phyloP scores from a whole-genome alignment of 352 stramenopile genomes.

The Pythium coloratum region DNA sequence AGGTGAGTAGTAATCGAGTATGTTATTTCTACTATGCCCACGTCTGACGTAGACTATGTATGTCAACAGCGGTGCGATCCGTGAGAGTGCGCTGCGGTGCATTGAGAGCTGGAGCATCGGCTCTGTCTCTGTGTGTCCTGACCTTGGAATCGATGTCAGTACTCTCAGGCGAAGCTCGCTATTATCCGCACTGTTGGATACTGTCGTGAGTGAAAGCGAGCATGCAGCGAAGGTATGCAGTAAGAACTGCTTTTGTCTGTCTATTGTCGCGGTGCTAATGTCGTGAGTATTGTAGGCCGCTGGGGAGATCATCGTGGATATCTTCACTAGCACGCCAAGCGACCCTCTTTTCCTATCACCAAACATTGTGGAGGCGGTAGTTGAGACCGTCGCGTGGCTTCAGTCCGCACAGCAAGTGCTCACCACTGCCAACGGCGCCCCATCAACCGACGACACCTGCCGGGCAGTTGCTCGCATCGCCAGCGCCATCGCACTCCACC shows the following conservation, averaged over 20 bases:
- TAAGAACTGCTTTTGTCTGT: background rate
- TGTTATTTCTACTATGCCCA: too few relatives aligned
- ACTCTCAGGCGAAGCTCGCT: conserved; percentile 10
- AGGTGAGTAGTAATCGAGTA: conserved; percentile 1
- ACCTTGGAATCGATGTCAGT: conserved; percentile 17
- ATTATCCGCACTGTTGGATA: conserved; percentile 10
- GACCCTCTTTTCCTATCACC: conserved; percentile 17
- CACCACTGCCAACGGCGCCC: background rate
- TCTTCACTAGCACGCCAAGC: conserved; percentile 36
- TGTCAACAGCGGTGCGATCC: conserved; percentile 12
- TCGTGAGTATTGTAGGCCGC: conserved; percentile 38
- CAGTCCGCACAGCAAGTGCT: conserved; percentile 20
- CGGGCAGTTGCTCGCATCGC: conserved; percentile 22
- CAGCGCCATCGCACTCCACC: conserved; percentile 26
- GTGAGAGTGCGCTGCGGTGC: conserved; percentile 48
- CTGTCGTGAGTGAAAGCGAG: background rate
- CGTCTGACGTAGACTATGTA: background rate
- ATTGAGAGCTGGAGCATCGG: conserved; percentile 68
- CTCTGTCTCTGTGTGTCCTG: conserved; percentile 39
- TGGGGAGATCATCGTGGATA: conserved; percentile 61
- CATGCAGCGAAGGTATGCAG: conserved; percentile 3
- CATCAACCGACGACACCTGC: conserved; percentile 10
- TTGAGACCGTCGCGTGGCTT: conserved; percentile 34
- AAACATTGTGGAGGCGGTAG: conserved; percentile 24
- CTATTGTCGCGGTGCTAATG: background rate